A percentile compares a stretch with the other conserved stretches of the same genome.
phyloP scores from a whole-genome alignment of 1,284 basidiomycete species.

The Cryptococcus neoformans region DNA sequence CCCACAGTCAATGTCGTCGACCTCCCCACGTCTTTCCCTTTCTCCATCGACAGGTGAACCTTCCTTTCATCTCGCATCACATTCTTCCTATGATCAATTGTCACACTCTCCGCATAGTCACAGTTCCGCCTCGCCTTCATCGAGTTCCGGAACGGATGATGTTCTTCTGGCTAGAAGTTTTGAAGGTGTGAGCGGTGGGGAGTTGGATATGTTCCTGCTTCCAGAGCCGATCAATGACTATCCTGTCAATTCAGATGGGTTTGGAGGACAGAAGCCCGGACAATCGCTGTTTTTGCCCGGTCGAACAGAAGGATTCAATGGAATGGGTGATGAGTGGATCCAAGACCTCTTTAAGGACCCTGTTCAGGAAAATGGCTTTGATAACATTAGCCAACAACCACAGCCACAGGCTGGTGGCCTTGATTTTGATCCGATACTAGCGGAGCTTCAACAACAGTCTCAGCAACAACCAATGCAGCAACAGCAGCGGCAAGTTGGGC shows the following conservation, averaged over 20 bases:
- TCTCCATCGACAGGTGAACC: slow-evolving; percentile 23
- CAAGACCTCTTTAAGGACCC: slow-evolving; percentile 10
- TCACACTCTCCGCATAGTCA: slow-evolving; percentile 9
- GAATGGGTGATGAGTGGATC: slow-evolving; percentile 6
- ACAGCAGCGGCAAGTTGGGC: slow-evolving; percentile 1
- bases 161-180: slow-evolving; percentile 25
- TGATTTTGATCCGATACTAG: not conserved
- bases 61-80: slow-evolving; percentile 4
- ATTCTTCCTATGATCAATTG: slow-evolving; percentile 20
- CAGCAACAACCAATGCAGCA: slow-evolving; percentile 3
- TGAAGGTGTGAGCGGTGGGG: slow-evolving; percentile 25
- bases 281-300: slow-evolving; percentile 14
- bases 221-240: slow-evolving; percentile 3
- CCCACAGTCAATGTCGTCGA: not conserved
- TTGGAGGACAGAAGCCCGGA: slow-evolving; percentile 5
- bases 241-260: not conserved
- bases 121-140: slow-evolving; percentile 1
- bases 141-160: slow-evolving; percentile 31
- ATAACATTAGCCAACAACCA: not conserved
- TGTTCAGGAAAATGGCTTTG: not conserved
- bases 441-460: not conserved
- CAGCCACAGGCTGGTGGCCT: not conserved
- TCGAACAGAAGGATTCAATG: not conserved
- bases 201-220: slow-evolving; percentile 38
- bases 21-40: slow-evolving; percentile 18